Base-by-base conservation (phyloP, 176 grass and related monocot genomes). In the Echinochloa phyllopogon region DNA sequence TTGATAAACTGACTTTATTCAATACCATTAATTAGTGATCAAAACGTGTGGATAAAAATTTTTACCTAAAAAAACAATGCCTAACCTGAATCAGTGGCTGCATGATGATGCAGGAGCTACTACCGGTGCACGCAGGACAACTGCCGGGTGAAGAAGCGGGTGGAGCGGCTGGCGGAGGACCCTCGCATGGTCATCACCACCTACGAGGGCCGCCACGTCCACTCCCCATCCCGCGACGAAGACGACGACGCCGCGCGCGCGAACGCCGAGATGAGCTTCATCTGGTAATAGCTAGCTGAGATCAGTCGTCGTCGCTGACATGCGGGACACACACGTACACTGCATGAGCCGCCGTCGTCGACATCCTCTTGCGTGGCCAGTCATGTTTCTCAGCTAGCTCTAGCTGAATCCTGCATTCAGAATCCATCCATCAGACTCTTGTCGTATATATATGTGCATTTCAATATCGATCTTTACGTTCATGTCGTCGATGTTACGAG, bases 181-280 rank as follows among this genome's bases (percentile, higher is more conserved):
- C 94, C 94, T 1, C 80, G 91, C 74, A 94, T 97, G 94, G 94
- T 97, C 49, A 94, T 97, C 87, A 97, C 94, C 64, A 94, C 94
- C 60, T 97, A 97, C 78, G 94, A 97, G 72, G 94, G 94, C 50
- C 89, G 89, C 37, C 94, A 97, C n/a, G 87, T 87, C n/a, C 94
- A 97, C 80, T 92, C 94, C 20, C 94, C 94, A 1, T 97, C 94
- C 45, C 89, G 65, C 42, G 89, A 97, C 16, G 91, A 96, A 0
- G 94, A 91, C 40, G 88, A 91, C 45, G 94, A 91, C 10, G 84
- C 68, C 11, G 65, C 94, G 14, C 73, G 83, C 16, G 88, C 88
- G 10, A 82, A 50, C 63, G 82, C 94, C 23, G 88, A 96, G 76
- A 90, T 91, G 91, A 91, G 42, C 86, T 96, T 96, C 84, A 79